phyloP scores from a whole-genome alignment of 495 filamentous ascomycete species.

The Neurospora sp. region DNA sequence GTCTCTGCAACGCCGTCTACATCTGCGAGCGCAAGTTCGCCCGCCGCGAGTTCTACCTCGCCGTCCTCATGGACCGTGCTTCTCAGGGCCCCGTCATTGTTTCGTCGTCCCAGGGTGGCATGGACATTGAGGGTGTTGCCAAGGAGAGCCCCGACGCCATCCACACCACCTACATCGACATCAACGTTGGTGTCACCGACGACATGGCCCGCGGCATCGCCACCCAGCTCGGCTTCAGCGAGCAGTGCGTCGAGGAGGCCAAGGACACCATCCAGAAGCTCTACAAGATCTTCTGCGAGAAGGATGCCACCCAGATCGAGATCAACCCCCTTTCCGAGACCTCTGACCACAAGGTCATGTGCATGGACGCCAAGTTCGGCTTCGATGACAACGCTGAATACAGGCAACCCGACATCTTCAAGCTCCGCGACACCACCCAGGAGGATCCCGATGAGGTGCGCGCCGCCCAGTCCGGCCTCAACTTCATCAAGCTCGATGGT shows the following conservation, averaged over 20 bases:
- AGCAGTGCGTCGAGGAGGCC: conserved; percentile 91
- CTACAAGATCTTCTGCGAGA: conserved; percentile 96
- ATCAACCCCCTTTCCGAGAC: conserved; percentile 98
- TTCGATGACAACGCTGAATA: conserved; percentile 99
- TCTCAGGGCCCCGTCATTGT: conserved; percentile 92
- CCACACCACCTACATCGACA: conserved; percentile 83
- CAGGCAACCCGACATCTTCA: conserved; percentile 92
- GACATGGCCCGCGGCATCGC: conserved; percentile 87
- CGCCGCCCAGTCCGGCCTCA: conserved; percentile 84
- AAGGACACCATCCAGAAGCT: conserved; percentile 95
- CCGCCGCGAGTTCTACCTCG: conserved; percentile 96
- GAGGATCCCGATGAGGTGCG: conserved; percentile 97
- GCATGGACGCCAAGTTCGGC: conserved; percentile 96
- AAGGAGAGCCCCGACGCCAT: conserved; percentile 97
- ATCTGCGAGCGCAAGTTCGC: conserved; percentile 99
- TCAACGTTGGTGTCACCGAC: conserved; percentile 90
- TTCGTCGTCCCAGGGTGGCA: conserved; percentile 93
- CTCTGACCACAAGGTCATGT: conserved; percentile 90
- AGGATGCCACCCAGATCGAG: conserved; percentile 97
- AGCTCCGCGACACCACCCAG: conserved; percentile 85
- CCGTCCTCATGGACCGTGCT: conserved; percentile 91
- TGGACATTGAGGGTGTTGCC: conserved; percentile 97
- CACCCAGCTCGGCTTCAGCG: conserved; percentile 86
- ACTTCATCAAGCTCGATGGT: conserved; percentile 99
- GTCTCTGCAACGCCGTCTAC: conserved; percentile 91